Conservation (phyloP, 768 basidiomycete genomes). For the Hericium coralloides region DNA sequence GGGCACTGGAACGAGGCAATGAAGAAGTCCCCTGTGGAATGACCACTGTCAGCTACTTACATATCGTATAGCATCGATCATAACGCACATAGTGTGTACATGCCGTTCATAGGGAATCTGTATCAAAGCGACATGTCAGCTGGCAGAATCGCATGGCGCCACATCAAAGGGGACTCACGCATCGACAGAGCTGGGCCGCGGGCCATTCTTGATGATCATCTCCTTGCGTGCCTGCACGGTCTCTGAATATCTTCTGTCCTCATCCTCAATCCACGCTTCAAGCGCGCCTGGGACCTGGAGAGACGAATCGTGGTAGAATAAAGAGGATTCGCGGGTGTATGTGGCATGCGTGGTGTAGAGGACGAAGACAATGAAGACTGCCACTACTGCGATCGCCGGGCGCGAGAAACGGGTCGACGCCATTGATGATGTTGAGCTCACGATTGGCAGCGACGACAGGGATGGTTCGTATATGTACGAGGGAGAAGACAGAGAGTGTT, state of each 20-base stretch:
- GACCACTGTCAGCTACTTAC: neutral
- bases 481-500: too few relatives aligned
- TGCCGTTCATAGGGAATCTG: neutral
- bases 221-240: neutral
- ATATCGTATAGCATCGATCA: neutral
- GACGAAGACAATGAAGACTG: neutral
- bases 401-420: neutral
- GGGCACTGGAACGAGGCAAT: constrained; percentile 35
- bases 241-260: neutral
- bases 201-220: neutral
- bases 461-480: too few relatives aligned
- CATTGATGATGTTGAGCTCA: neutral
- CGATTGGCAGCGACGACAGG: too few relatives aligned
- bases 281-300: neutral
- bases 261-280: neutral
- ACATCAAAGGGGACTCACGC: neutral
- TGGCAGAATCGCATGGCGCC: neutral
- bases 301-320: neutral
- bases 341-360: neutral
- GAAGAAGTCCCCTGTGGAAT: constrained; percentile 35
- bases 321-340: neutral
- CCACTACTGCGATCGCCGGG: neutral
- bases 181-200: neutral
- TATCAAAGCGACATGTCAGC: neutral
- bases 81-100: neutral